Percentiles rank a stretch among this genome's conserved stretches.
Conservation (phyloP, 2,329 filamentous ascomycete species). For the Elsinoe fawcettii region DNA sequence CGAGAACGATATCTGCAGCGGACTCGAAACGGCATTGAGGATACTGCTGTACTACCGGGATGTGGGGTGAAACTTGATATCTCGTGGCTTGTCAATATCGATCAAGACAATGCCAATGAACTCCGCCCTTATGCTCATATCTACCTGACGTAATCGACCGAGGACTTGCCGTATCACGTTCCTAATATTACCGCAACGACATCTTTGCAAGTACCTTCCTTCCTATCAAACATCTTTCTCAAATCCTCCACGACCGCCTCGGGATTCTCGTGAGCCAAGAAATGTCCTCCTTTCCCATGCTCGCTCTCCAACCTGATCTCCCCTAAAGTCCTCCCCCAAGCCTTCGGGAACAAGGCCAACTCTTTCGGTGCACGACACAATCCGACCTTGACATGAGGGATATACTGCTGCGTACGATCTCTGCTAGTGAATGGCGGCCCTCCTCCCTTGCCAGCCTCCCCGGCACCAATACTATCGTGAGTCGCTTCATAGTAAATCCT, state of each 20-base stretch:
- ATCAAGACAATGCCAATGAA: too few relatives aligned
- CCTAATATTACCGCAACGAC: background rate
- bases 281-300: conserved; percentile 49
- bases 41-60: background rate
- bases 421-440: conserved; percentile 21
- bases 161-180: background rate
- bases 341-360: conserved; percentile 45
- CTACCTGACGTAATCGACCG: too few relatives aligned
- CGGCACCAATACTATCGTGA: conserved; percentile 31
- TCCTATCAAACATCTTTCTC: conserved; percentile 48
- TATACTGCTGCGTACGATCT: conserved; percentile 35
- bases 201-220: conserved; percentile 22
- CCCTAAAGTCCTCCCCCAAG: conserved; percentile 52
- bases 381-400: conserved; percentile 43
- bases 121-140: too few relatives aligned
- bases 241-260: conserved; percentile 45
- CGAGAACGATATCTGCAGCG: background rate
- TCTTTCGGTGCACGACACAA: conserved; percentile 53
- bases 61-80: background rate
- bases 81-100: background rate
- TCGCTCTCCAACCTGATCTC: conserved; percentile 50
- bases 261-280: conserved; percentile 51
- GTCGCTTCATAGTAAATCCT: conserved; percentile 65
- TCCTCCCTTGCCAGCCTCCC: conserved; percentile 5
- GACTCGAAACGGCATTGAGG: background rate